A percentile compares a stretch with the other conserved stretches of the same genome.
phyloP scores from a whole-genome alignment of 2,329 filamentous ascomycete species.

The Penicillium polonicum region DNA sequence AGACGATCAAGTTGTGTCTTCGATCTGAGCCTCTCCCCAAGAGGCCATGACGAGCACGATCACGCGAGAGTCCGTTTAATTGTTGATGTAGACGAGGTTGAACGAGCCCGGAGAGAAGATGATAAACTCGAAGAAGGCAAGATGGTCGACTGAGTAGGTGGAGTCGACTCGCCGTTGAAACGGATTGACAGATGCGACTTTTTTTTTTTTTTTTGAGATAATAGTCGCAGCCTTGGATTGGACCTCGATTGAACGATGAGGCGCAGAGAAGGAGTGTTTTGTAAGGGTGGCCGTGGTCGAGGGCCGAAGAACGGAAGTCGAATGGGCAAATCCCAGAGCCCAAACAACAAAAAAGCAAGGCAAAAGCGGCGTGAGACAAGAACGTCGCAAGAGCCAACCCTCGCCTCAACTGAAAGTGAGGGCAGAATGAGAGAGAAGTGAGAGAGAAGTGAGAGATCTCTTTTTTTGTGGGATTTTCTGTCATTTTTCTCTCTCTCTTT shows the following conservation, averaged over 20 bases:
- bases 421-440: neutral
- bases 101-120: neutral
- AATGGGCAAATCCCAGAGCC: neutral
- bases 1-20: neutral
- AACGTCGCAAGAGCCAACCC: neutral
- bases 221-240: neutral
- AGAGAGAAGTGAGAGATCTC: neutral
- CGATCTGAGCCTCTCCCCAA: neutral
- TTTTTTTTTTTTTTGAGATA: neutral
- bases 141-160: neutral
- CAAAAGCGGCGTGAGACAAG: neutral
- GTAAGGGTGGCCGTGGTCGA: neutral
- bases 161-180: neutral
- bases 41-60: neutral
- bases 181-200: neutral
- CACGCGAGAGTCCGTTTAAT: neutral
- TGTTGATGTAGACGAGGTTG: neutral
- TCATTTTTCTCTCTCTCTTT: neutral
- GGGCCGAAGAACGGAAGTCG: neutral
- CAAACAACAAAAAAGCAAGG: neutral
- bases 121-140: neutral
- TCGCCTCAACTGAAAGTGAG: neutral
- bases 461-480: neutral
- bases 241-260: neutral
- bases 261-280: neutral